Evolutionary conservation across 2,329 filamentous ascomycete genomes (phyloP).

Genomic region (Rugonectria rugulosa): DNA sequence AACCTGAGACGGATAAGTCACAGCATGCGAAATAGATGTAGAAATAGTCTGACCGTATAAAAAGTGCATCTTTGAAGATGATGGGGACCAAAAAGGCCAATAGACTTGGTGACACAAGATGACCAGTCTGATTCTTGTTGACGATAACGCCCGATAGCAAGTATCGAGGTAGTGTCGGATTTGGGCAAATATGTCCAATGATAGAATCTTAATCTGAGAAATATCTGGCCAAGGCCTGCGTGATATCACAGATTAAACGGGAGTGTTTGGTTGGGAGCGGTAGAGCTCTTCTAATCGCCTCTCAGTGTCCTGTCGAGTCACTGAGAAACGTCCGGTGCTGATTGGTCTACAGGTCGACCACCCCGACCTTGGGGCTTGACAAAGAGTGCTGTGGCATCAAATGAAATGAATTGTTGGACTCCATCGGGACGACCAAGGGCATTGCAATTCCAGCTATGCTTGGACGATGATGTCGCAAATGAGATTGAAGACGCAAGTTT

Average conservation of each 20-base stretch:
- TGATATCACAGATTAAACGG: conserved; percentile 2
- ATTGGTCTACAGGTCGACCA: conserved; percentile 50
- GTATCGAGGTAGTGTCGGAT: neutral
- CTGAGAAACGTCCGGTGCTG: conserved; percentile 33
- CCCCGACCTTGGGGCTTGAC: conserved; percentile 63
- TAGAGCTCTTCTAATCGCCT: conserved; percentile 31
- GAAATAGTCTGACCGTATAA: conserved; percentile 18
- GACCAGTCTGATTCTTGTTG: neutral
- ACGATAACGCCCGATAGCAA: neutral
- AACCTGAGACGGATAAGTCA: conserved; percentile 12
- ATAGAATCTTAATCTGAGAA: neutral
- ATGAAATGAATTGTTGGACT: conserved; percentile 3
- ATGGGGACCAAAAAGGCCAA: conserved; percentile 1
- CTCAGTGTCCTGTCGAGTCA: conserved; percentile 31
- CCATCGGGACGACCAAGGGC: conserved; percentile 33
- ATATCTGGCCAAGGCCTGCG: neutral
- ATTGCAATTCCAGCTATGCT: conserved; percentile 32
- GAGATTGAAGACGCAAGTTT: conserved; percentile 20
- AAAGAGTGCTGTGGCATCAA: conserved; percentile 32
- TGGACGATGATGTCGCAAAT: conserved; percentile 25
- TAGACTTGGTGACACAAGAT: conserved; percentile 7
- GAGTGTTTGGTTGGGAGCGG: conserved; percentile 21
- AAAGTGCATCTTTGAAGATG: conserved; percentile 27
- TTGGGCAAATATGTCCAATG: neutral
- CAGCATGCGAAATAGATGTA: neutral